Conservation (phyloP, 2,329 filamentous ascomycete species). For the Clarireedia hainanense region DNA sequence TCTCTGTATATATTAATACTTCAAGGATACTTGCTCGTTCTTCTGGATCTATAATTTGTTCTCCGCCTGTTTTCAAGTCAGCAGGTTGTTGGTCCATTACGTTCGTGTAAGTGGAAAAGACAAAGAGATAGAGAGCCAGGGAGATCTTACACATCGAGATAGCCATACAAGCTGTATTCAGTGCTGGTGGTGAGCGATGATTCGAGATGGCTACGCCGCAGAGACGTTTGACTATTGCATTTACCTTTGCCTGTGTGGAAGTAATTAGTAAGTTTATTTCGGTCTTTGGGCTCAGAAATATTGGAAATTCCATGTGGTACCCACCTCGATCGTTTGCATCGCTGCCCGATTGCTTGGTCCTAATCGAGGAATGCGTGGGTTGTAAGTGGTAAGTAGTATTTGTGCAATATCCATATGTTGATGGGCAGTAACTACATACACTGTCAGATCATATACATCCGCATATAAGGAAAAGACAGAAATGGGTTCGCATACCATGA, state of each 20-base stretch:
- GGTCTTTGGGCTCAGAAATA: too few relatives aligned
- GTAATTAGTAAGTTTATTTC: background rate
- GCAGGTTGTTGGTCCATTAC: background rate
- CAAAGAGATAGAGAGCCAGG: background rate
- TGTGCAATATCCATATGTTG: conserved; percentile 35
- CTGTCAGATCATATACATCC: background rate
- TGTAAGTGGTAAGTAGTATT: conserved; percentile 34
- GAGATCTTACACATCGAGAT: conserved; percentile 25
- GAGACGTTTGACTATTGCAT: conserved; percentile 13
- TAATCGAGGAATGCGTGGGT: conserved; percentile 27
- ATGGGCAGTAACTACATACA: conserved; percentile 29
- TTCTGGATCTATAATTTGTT: conserved; percentile 24
- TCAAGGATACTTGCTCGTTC: conserved; percentile 28
- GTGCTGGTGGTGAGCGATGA: conserved; percentile 14
- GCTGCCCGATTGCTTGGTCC: conserved; percentile 15
- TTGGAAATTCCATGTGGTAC: background rate
- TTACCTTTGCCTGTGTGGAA: conserved; percentile 12
- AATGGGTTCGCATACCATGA: conserved; percentile 12
- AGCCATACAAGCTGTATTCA: conserved; percentile 30
- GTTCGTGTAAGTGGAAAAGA: background rate
- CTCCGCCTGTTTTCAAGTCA: conserved; percentile 15
- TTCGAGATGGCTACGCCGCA: conserved; percentile 19
- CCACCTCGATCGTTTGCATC: conserved; percentile 13
- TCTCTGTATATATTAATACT: conserved; percentile 20
- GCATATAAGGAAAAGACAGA: too few relatives aligned